phyloP scores from a whole-genome alignment of 139 green algal genomes.

The Edaphochlamys debaryana region DNA sequence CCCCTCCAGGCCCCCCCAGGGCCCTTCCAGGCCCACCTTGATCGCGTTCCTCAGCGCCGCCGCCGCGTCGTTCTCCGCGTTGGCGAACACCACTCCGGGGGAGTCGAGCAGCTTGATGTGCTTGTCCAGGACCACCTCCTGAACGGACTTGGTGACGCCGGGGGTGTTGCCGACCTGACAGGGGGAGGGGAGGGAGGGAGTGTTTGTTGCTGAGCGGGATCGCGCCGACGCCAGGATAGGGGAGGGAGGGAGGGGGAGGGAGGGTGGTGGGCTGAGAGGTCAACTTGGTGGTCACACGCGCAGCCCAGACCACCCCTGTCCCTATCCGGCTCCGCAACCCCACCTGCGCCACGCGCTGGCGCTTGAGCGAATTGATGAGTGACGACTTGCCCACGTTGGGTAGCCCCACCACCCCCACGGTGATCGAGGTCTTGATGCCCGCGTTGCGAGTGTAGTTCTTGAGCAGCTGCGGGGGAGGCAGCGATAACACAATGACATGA shows the following conservation, averaged over 20 bases:
- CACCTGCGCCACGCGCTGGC: constrained; percentile 82
- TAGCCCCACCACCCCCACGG: constrained; percentile 96
- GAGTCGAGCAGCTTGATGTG: constrained; percentile 95
- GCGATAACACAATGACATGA: no score
- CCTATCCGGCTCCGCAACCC: constrained; percentile 9
- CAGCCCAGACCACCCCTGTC: no score
- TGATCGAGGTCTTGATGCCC: constrained; percentile 94
- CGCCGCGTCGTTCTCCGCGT: constrained; percentile 68
- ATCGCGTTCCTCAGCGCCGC: constrained; percentile 89
- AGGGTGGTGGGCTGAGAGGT: no score
- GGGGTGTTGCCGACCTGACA: constrained; percentile 85
- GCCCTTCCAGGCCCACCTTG: constrained; percentile 65
- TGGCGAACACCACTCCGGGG: constrained; percentile 86
- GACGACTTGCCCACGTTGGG: constrained; percentile 98
- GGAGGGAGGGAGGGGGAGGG: neutral
- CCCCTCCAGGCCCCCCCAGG: no score
- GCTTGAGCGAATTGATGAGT: constrained; percentile 98
- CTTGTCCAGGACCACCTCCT: constrained; percentile 97
- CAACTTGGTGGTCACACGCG: no score
- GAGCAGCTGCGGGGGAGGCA: constrained; percentile 84
- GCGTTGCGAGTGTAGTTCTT: constrained; percentile 96
- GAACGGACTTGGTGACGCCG: constrained; percentile 86
- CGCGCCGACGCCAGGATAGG: no score
- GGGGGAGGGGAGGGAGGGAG: neutral
- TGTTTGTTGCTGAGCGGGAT: no score